A percentile compares a stretch with the other conserved stretches of the same genome.
Conservation (phyloP, 192 early-diverging fungal species). For the Coemansia sp. region DNA sequence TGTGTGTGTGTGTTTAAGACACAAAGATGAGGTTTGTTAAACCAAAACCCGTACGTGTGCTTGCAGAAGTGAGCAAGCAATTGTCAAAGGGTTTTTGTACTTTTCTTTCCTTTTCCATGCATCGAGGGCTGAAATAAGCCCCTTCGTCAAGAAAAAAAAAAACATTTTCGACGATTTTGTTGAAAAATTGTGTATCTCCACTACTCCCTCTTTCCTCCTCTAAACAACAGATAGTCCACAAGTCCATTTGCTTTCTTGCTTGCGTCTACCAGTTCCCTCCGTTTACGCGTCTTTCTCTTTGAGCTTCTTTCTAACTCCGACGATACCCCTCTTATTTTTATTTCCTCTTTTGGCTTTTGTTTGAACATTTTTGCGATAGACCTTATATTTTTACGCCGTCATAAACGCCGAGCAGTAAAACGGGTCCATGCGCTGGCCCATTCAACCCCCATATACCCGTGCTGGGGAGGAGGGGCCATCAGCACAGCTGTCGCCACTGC, state of each 20-base stretch:
- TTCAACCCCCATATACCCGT: no score
- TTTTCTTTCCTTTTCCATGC: neutral
- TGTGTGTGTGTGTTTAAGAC: neutral
- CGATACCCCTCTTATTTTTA: neutral
- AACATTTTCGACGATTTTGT: constrained; percentile 2
- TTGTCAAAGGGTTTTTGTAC: neutral
- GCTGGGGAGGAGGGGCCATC: no score
- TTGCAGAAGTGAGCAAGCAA: neutral
- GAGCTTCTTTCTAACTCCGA: neutral
- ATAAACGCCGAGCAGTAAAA: no score
- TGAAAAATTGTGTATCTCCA: neutral
- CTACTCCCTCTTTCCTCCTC: neutral
- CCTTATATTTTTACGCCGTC: no score
- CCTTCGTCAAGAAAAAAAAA: neutral
- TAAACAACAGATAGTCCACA: neutral
- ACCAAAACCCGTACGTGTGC: neutral
- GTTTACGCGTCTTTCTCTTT: neutral
- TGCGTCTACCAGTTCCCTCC: neutral
- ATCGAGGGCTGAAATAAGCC: neutral
- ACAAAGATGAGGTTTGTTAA: neutral
- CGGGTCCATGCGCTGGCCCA: no score
- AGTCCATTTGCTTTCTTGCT: neutral
- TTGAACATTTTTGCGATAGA: neutral
- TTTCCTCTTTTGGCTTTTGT: neutral
- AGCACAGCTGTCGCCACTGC: neutral